Conservation (phyloP, 139 green algal species). For the Monoraphidium neglectum region DNA sequence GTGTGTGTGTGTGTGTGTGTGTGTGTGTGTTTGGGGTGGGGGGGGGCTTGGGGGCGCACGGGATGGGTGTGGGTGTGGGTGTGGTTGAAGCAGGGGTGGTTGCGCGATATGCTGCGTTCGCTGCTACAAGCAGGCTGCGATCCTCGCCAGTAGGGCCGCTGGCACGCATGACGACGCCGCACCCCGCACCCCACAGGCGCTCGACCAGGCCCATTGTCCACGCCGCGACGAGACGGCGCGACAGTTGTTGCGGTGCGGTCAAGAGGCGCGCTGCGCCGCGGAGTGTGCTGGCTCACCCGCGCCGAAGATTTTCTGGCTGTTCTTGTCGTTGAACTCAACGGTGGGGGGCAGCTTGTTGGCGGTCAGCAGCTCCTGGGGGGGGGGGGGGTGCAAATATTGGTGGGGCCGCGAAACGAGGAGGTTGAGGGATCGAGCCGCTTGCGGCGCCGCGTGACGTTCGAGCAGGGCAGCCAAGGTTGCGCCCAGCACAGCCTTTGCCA, state of each 20-base stretch:
- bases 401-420: too few relatives aligned
- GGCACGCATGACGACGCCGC: neutral
- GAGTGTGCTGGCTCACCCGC: constrained; percentile 75
- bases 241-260: neutral
- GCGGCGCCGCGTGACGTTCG: too few relatives aligned
- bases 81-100: too few relatives aligned
- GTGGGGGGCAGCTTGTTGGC: constrained; percentile 75
- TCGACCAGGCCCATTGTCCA: neutral
- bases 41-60: too few relatives aligned
- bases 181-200: neutral
- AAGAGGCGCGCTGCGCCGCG: constrained; percentile 48
- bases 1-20: too few relatives aligned
- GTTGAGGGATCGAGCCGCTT: too few relatives aligned
- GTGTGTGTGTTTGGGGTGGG: too few relatives aligned
- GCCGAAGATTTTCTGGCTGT: constrained; percentile 77
- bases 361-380: constrained; percentile 60
- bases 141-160: neutral
- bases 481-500: too few relatives aligned
- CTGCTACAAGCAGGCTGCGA: neutral
- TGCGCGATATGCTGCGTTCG: neutral
- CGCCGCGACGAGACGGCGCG: neutral
- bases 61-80: too few relatives aligned
- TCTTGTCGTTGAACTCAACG: constrained; percentile 74
- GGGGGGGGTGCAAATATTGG: too few relatives aligned
- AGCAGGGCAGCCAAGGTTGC: too few relatives aligned